These are phyloP conservation scores for Castanea crenata DNA, from an alignment of 306 rosid species.

Conservation along the genomic window DNA sequence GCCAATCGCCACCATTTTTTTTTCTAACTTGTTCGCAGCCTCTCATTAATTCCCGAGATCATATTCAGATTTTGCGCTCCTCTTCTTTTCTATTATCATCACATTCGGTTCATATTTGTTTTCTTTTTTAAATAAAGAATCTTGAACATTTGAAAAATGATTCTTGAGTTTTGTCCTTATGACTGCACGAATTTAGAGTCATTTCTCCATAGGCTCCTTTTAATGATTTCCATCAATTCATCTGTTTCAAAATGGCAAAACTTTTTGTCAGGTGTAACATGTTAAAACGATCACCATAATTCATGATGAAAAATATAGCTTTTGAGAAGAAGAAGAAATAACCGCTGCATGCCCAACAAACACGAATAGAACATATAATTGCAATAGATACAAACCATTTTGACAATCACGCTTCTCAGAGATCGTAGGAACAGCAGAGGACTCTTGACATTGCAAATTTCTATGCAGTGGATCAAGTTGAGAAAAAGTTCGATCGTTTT, in stretches of 20 bases:
- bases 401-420: conserved; percentile 8
- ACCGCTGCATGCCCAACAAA: background rate
- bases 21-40: no score
- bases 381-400: conserved; percentile 5
- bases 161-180: conserved; percentile 11
- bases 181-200: conserved; percentile 15
- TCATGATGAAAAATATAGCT: background rate
- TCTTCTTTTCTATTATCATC: background rate
- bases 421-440: conserved; percentile 1
- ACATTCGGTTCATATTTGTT: no score
- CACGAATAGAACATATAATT: background rate
- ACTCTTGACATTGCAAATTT: conserved; percentile 1
- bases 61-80: background rate
- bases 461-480: background rate
- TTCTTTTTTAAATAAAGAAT: no score
- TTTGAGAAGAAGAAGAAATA: background rate
- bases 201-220: conserved; percentile 27
- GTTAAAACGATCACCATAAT: background rate
- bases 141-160: no score
- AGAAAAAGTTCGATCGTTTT: no score
- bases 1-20: no score
- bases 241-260: conserved; percentile 31
- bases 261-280: background rate
- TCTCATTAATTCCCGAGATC: background rate
- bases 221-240: conserved; percentile 8